Evolutionary conservation across 768 basidiomycete species (phyloP), one percentile per base, ranked within the genome.

Genomic region (Cantharellus anzutake): DNA sequence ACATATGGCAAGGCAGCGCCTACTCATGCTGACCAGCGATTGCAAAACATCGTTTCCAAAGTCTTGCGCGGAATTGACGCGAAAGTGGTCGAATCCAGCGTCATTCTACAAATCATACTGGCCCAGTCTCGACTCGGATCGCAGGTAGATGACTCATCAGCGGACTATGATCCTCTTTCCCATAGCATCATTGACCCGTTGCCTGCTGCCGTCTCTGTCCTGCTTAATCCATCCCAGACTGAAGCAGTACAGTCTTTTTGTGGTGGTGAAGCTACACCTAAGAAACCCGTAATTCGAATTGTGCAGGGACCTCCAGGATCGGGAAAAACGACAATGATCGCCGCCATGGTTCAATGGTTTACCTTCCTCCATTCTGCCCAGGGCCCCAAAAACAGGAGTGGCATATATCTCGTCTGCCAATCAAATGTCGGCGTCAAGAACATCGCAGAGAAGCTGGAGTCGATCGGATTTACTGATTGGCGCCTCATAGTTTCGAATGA

Each of bases 361-460:
- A 55, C 52, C 14, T 29, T 29, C 20, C 20, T 29, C 20, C 20
- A 11, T 48, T 11, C 34, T 11, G 52, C 14, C 52, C 14, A 11
- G 35, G 11, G 11, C 11, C 14, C 11, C 14, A 11, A 55, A 11
- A 11, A 35, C 11, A 11, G 52, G 11, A 35, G 34, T 11, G 11
- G 34, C 52, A 38, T 55, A 55, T 91, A 86, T 84, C 77, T 91
- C 3, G 73, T 87, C 66, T 85, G 88, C 41, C 84, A 91, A 66
- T 84, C 83, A 16, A 91, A 91, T 73, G 80, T 90, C 56, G 88
- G 86, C 53, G 88, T 90, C 29, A 89, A 87, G 69, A 90, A 91
- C 64, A 89, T 91, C 71, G 87, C 85, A 58, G 83, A 86, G 66
- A 86, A 87, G 71, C 71, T 91, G 16, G 69, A 73, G n/a, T 69